Base-by-base conservation (phyloP, 805 yeast genomes). In the Saccharomycopsis selenospora region DNA sequence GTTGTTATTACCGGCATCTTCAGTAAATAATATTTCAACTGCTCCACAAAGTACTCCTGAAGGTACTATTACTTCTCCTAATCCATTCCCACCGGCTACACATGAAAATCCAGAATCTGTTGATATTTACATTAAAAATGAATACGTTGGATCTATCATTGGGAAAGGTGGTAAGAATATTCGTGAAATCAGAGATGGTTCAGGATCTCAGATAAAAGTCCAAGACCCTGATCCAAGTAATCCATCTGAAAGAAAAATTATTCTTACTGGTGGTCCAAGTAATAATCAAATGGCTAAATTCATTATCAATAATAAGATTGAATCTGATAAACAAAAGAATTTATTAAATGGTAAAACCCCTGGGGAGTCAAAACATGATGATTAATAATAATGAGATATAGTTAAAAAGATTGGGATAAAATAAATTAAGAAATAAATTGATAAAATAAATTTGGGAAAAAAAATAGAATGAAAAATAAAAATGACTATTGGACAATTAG, bases 151-250 rank as follows among this genome's bases (percentile, higher is more conserved):
- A 1, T 77, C 85, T 36, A 81, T 88, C 24, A 88, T 88, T 51
- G 96, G 96, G 1, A 85, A 80, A 64, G 87, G 88, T 27, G 96
- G 96, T 17, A 79, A 83, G 58, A 84, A 82, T 56, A 82, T 88
- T 50, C 83, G 80, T 58, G 87, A 84, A 53, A 80, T 88, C 44
- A 75, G 91, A 53, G 81, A 80, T 51, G 71, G 77, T 25, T 79
- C 91, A 18, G 91, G 95, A 27, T 76, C 87, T 42, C 80, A 82
- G 50, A 85, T 88, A 24, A 76, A 78, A 54, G 83, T 88, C 47
- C 85, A 79, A 54, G 78, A 72, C 30, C 75, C 73, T 17, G 68
- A 67, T 22, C 79, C 77, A 1, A 82, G 78, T 49, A 44, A 47
- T 11, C 56, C 65, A 2, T 66, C 68, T 22, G 86, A 82, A 56